Base-by-base conservation (phyloP, 306 rosid species). In the Bauhinia variegata region DNA sequence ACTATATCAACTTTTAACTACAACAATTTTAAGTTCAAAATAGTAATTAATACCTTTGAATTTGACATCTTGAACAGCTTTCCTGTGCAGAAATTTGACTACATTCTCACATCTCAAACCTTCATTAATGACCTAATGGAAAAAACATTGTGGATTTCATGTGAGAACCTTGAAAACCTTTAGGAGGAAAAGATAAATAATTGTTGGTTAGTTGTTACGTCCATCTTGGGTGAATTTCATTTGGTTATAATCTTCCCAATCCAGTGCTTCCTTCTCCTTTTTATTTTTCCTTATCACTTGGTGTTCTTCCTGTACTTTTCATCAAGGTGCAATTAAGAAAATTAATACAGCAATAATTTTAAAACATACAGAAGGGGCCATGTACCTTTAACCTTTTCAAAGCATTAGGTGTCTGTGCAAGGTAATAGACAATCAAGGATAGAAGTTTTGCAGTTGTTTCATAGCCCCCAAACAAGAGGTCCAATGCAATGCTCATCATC, bases 61-160 rank as follows among this genome's bases (percentile, higher is more conserved):
- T 72, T 75, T 68, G 61, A 84, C 75, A 10, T 84, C 89, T 48
- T 63, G 52, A 44, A 81, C 43, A 41, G 89, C 82, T 56, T 72
- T 70, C 55, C 89, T 75, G 59, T 84, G 89, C 53, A 84, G 74
- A 56, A 84, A 78, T 23, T 78, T 84, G 56, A 84, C 89, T 2
- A 84, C 82, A 72, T 81, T 84, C 53, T 86, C 89, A 68, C 82
- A 81, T 74, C 89, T 78, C 82, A 78, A 68, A 16, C 82, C 86
- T 65, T 84, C 89, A 12, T 6, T 54, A 4, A 70, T 72, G n/a
- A 84, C 88, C 88, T 84, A 41, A 5, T 31, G 31, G 18, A 17
- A 48, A 18, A 7, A 73, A 46, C 30, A 34, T 46, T 23, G 60
- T 36, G 43, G 7, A 46, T 42, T 67, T 2, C 28, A 1, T 1